These are phyloP conservation scores for Suillus fuscotomentosus DNA, from an alignment of 768 basidiomycete genomes.

Conservation along the genomic window DNA sequence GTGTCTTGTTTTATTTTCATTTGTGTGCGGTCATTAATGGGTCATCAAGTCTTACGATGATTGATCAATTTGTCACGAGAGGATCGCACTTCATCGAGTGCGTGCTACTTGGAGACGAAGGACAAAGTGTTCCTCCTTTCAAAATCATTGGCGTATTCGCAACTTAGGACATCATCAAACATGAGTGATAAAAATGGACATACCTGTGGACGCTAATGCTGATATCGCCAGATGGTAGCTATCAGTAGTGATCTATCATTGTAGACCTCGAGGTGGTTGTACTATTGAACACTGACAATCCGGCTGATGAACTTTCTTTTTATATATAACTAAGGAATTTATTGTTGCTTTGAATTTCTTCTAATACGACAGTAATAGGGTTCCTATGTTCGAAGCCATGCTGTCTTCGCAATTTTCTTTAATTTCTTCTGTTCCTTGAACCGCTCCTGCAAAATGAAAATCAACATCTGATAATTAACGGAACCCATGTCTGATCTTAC, in stretches of 20 bases:
- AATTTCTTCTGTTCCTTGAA: conserved; percentile 79
- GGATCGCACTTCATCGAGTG: conserved; percentile 97
- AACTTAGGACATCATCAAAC: conserved; percentile 39
- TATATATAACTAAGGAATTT: neutral
- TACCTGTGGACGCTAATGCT: neutral
- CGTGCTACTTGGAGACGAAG: conserved; percentile 83
- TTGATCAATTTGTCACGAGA: conserved; percentile 80
- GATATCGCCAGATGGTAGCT: neutral
- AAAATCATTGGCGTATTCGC: conserved; percentile 91
- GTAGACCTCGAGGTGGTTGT: neutral
- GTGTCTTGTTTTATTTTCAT: conserved; percentile 30
- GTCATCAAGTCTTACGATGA: conserved; percentile 65
- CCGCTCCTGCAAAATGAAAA: conserved; percentile 54
- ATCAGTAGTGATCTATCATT: neutral
- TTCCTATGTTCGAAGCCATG: conserved; percentile 72
- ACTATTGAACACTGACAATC: neutral
- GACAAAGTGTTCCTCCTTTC: conserved; percentile 74
- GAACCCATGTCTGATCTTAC: conserved; percentile 41
- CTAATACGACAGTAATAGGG: neutral
- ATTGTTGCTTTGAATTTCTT: neutral
- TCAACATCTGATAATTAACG: conserved; percentile 5
- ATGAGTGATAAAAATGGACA: neutral
- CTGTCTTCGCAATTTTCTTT: conserved; percentile 88
- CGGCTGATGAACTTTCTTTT: neutral
- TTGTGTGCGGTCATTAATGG: neutral